phyloP scores from a whole-genome alignment of 257 asterid genomes.

The Fraxinus cuspidata region DNA sequence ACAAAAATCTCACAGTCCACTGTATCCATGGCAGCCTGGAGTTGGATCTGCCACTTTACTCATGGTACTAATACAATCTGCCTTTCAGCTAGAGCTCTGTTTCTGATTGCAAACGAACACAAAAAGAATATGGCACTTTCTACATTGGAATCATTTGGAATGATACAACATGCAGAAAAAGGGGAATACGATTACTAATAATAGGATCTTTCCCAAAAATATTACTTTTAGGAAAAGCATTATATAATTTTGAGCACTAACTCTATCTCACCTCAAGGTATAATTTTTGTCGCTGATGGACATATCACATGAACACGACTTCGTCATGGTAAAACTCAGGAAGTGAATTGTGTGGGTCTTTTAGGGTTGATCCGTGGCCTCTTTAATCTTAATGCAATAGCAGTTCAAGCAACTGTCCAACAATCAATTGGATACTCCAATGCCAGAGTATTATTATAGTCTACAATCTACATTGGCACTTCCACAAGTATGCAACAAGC shows the following conservation, averaged over 20 bases:
- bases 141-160: no score
- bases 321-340: background rate
- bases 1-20: background rate
- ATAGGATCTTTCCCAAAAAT: background rate
- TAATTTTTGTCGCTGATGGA: background rate
- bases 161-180: background rate
- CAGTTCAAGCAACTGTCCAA: background rate
- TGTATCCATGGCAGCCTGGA: background rate
- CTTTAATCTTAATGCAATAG: background rate
- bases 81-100: no score
- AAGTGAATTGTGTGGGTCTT: no score
- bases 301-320: background rate
- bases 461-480: background rate
- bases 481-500: background rate
- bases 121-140: no score
- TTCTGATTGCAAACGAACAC: no score
- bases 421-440: background rate
- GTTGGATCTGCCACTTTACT: background rate
- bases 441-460: background rate
- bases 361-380: background rate
- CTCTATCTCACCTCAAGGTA: background rate
- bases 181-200: background rate
- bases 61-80: background rate
- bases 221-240: no score
- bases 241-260: background rate